phyloP scores from a whole-genome alignment of 257 asterid genomes.

The Solanum tarijense region DNA sequence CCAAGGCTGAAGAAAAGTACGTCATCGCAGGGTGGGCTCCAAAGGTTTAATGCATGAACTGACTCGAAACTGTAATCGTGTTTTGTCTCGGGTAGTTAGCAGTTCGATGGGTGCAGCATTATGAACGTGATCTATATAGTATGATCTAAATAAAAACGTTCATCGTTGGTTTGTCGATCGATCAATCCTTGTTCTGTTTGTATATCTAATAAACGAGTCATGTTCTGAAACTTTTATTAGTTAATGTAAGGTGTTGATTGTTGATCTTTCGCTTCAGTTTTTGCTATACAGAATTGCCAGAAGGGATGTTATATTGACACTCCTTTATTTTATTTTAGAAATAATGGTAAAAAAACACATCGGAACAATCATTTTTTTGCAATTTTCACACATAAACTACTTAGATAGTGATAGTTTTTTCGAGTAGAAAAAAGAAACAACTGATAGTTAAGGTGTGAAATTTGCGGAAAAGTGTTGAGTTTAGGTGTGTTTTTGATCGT shows the following conservation, averaged over 20 bases:
- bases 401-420: not conserved
- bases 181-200: not conserved
- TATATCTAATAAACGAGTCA: not conserved
- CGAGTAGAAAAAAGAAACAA: not conserved
- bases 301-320: not conserved
- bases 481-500: not conserved
- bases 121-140: not conserved
- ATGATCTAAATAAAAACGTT: not conserved
- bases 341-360: not conserved
- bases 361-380: not conserved
- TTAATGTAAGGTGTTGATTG: not conserved
- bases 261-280: not conserved
- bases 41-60: slow-evolving; percentile 42
- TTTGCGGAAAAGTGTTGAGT: not conserved
- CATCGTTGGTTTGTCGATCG: not conserved
- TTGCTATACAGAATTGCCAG: not conserved
- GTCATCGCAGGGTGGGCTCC: slow-evolving; percentile 74
- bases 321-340: not conserved
- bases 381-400: not conserved
- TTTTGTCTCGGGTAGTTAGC: not conserved
- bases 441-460: not conserved
- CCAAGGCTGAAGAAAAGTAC: slow-evolving; percentile 46
- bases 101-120: not conserved
- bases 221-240: not conserved
- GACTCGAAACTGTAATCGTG: not conserved